Percentiles rank a stretch among this genome's conserved stretches.
These are phyloP conservation scores for Panaeolus cyanescens DNA, from an alignment of 768 basidiomycete species.

Conservation along the genomic window DNA sequence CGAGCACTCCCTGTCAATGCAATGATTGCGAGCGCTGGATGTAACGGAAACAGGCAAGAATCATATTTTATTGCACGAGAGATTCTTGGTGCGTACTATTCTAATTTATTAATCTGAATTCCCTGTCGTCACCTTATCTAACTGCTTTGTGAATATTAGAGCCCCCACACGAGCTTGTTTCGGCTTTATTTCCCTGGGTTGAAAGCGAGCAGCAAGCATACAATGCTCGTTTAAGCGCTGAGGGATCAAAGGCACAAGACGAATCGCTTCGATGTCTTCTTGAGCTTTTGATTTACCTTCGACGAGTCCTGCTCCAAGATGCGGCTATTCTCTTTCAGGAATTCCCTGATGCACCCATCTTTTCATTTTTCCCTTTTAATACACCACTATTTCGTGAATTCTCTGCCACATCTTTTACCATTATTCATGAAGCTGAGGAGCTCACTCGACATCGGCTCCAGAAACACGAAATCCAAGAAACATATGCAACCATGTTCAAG, in stretches of 20 bases:
- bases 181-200: constrained; percentile 25
- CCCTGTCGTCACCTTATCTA: too few relatives aligned
- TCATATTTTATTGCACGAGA: constrained; percentile 24
- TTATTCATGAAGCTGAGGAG: constrained; percentile 12
- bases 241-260: constrained; percentile 17
- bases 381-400: constrained; percentile 20
- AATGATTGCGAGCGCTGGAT: constrained; percentile 31
- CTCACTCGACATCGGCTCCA: constrained; percentile 10
- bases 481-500: too few relatives aligned
- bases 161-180: constrained; percentile 18
- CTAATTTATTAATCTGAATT: not conserved
- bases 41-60: constrained; percentile 25
- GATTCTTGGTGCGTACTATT: constrained; percentile 19
- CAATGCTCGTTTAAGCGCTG: not conserved
- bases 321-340: constrained; percentile 25
- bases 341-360: constrained; percentile 20
- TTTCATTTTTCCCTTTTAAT: constrained; percentile 27
- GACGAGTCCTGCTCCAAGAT: constrained; percentile 33
- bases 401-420: constrained; percentile 7
- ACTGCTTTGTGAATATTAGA: constrained; percentile 7
- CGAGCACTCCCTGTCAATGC: constrained; percentile 26
- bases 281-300: constrained; percentile 22
- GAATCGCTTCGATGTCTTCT: constrained; percentile 30
- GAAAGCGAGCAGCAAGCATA: constrained; percentile 17
- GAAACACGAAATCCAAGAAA: not conserved